A percentile compares a stretch with the other conserved stretches of the same genome.
Conservation (phyloP, 257 asterid genomes). For the Primulina tabacum region DNA sequence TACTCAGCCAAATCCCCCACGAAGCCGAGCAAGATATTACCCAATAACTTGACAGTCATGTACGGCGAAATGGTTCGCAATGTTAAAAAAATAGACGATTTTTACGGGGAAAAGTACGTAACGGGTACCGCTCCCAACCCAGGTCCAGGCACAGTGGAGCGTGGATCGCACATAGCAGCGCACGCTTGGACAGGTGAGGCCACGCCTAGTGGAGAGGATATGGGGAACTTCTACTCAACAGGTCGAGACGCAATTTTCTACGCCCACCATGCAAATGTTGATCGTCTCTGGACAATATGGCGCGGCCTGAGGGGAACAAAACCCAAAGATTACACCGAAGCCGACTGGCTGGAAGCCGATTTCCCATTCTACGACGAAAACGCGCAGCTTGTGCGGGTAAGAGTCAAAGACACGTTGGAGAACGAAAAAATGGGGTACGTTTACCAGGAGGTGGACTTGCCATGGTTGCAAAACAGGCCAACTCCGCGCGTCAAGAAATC, state of each 20-base stretch:
- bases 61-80: slow-evolving; percentile 42
- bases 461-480: slow-evolving; percentile 43
- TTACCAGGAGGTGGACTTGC: slow-evolving; percentile 35
- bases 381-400: slow-evolving; percentile 39
- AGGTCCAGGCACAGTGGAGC: slow-evolving; percentile 42
- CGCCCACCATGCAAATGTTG: slow-evolving; percentile 42
- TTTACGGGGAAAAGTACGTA: slow-evolving; percentile 35
- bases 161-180: slow-evolving; percentile 36
- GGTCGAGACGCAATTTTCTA: slow-evolving; percentile 39
- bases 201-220: slow-evolving; percentile 35
- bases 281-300: slow-evolving; percentile 51
- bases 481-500: slow-evolving; percentile 28
- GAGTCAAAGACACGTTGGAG: slow-evolving; percentile 28
- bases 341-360: slow-evolving; percentile 39
- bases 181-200: slow-evolving; percentile 43
- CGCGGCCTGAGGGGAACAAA: slow-evolving; percentile 26
- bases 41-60: slow-evolving; percentile 34
- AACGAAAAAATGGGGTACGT: slow-evolving; percentile 36
- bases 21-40: slow-evolving; percentile 22
- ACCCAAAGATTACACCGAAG: slow-evolving; percentile 29
- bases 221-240: slow-evolving; percentile 48
- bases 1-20: slow-evolving; percentile 26
- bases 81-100: slow-evolving; percentile 27
- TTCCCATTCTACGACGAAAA: slow-evolving; percentile 44
- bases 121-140: slow-evolving; percentile 36